phyloP scores from a whole-genome alignment of 257 asterid species.

The Rehmannia glutinosa region DNA sequence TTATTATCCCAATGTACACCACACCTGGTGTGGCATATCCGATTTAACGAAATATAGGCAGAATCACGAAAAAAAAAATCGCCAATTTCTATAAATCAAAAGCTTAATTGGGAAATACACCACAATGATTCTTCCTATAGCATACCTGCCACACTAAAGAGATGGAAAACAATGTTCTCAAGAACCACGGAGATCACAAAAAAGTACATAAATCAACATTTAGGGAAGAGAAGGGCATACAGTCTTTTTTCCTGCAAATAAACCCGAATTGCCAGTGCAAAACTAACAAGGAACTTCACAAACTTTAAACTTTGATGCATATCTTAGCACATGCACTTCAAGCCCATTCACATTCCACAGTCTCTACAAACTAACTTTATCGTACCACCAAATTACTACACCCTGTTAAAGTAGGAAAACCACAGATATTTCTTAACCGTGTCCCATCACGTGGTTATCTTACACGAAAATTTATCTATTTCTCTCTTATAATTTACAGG shows the following conservation, averaged over 20 bases:
- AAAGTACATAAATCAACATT: not conserved
- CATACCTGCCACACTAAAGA: not conserved
- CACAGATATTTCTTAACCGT: not conserved
- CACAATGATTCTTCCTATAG: not conserved
- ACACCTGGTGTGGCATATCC: too few relatives aligned
- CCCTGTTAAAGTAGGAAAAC: not conserved
- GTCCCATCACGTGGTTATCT: not conserved
- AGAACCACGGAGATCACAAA: not conserved
- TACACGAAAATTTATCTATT: constrained; percentile 16
- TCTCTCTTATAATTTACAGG: constrained; percentile 24
- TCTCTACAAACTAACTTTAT: too few relatives aligned
- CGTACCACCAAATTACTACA: not conserved
- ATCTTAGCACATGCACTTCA: too few relatives aligned
- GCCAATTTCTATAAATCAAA: too few relatives aligned
- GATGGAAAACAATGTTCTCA: not conserved
- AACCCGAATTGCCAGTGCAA: too few relatives aligned
- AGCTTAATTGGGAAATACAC: too few relatives aligned
- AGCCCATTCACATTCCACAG: too few relatives aligned
- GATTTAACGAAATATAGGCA: not conserved
- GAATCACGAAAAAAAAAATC: too few relatives aligned
- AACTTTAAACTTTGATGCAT: too few relatives aligned
- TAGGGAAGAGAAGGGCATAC: not conserved
- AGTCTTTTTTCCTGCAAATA: too few relatives aligned
- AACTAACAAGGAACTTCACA: not conserved
- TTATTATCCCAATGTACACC: too few relatives aligned